A percentile compares a stretch with the other conserved stretches of the same genome.
Evolutionary conservation across 257 asterid genomes (phyloP).

Genomic region (Primulina huaijiensis): DNA sequence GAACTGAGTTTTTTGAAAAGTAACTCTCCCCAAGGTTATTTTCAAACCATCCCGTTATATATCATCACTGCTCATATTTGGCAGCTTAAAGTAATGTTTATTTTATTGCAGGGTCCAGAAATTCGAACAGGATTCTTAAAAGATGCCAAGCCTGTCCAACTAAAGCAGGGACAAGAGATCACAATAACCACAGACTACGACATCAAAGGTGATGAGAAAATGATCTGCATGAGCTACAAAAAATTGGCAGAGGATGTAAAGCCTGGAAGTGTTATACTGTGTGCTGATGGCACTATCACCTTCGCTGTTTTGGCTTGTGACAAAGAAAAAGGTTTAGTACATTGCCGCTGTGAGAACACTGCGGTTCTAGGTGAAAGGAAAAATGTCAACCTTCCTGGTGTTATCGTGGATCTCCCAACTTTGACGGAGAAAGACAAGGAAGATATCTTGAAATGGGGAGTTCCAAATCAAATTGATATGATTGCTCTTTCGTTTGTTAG

Average conservation of each 20-base stretch:
- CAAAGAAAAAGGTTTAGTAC: not conserved
- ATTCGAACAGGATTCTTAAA: constrained; percentile 1
- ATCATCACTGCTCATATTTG: not conserved
- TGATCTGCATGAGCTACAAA: constrained; percentile 1
- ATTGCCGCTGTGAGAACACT: not conserved
- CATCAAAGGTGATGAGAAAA: not conserved
- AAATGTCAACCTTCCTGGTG: constrained; percentile 1
- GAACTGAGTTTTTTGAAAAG: no score
- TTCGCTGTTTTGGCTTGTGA: not conserved
- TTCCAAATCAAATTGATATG: not conserved
- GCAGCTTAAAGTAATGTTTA: not conserved
- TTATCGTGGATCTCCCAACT: not conserved
- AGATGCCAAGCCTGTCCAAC: not conserved
- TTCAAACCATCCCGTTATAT: no score
- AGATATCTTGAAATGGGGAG: not conserved
- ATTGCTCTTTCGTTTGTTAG: not conserved
- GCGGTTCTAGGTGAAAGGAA: constrained; percentile 1
- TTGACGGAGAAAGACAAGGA: not conserved
- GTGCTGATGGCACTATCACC: constrained; percentile 2
- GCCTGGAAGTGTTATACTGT: not conserved
- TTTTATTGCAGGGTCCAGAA: not conserved
- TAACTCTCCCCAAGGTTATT: no score
- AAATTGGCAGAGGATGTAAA: not conserved
- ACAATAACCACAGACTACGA: not conserved
- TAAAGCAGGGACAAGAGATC: constrained; percentile 1